These are phyloP conservation scores for Ogataea methanolica DNA, from an alignment of 805 yeast genomes.

Conservation along the genomic window DNA sequence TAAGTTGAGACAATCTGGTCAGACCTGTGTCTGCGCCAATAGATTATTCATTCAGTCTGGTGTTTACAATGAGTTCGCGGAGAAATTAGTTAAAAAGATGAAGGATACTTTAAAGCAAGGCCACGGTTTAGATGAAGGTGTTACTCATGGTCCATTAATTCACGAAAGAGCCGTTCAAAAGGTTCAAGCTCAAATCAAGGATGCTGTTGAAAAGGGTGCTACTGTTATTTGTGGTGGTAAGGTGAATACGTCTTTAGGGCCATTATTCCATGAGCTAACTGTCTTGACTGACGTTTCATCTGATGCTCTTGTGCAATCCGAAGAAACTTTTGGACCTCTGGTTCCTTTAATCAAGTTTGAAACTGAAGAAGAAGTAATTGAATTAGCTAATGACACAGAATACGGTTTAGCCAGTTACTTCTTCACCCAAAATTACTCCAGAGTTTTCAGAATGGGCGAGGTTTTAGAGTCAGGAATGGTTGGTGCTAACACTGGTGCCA, in stretches of 20 bases:
- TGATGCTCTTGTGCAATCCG: conserved; percentile 53
- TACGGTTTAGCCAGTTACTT: conserved; percentile 80
- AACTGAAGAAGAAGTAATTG: conserved; percentile 60
- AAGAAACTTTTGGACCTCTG: conserved; percentile 81
- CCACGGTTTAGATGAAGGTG: conserved; percentile 51
- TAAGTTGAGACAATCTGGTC: conserved; percentile 75
- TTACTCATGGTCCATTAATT: conserved; percentile 76
- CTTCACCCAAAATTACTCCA: conserved; percentile 50
- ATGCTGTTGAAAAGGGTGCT: conserved; percentile 68
- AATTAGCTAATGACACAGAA: conserved; percentile 58
- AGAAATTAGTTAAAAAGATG: conserved; percentile 44
- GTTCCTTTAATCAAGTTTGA: conserved; percentile 65
- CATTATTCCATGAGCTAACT: conserved; percentile 64
- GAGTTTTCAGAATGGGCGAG: conserved; percentile 60
- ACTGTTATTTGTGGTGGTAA: conserved; percentile 57
- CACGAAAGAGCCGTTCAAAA: conserved; percentile 58
- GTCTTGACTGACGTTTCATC: conserved; percentile 55
- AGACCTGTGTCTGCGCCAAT: conserved; percentile 79
- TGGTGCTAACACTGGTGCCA: conserved; percentile 71
- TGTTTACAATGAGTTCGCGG: conserved; percentile 59
- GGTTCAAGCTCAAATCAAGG: conserved; percentile 57
- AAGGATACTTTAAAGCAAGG: conserved; percentile 45
- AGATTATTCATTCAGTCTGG: conserved; percentile 61
- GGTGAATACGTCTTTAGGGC: conserved; percentile 50
- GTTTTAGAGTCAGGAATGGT: conserved; percentile 75